A percentile compares a stretch with the other conserved stretches of the same genome.
phyloP scores from a whole-genome alignment of 2,329 filamentous ascomycete genomes.

The Neocatenulostroma microsporum region DNA sequence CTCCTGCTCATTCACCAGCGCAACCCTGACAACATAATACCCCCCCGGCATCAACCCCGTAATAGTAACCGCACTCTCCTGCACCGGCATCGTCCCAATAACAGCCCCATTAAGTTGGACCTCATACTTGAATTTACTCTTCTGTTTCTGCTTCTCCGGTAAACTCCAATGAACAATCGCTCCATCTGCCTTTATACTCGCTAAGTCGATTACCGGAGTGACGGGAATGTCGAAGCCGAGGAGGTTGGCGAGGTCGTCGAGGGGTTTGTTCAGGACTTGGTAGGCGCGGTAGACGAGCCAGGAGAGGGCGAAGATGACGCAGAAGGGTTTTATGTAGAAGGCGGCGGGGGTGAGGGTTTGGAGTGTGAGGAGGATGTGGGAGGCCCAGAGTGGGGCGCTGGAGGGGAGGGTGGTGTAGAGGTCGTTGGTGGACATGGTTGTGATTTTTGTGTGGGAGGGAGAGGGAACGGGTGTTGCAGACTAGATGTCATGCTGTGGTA shows the following conservation, averaged over 20 bases:
- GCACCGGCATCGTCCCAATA: slow-evolving; percentile 78
- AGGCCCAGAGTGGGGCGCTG: neutral
- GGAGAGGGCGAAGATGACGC: slow-evolving; percentile 1
- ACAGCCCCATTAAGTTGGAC: slow-evolving; percentile 76
- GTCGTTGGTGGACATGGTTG: slow-evolving; percentile 2
- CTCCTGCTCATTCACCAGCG: slow-evolving; percentile 83
- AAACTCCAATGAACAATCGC: slow-evolving; percentile 83
- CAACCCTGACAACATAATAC: slow-evolving; percentile 89
- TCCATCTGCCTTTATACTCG: slow-evolving; percentile 78
- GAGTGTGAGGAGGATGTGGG: neutral
- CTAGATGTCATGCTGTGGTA: too few species aligned
- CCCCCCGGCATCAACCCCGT: slow-evolving; percentile 77
- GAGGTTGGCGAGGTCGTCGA: slow-evolving; percentile 81
- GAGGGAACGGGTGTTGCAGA: too few species aligned
- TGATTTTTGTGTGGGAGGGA: too few species aligned
- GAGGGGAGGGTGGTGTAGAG: slow-evolving; percentile 1
- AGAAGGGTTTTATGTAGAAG: slow-evolving; percentile 4
- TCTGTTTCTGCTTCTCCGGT: slow-evolving; percentile 35
- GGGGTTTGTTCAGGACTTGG: slow-evolving; percentile 82
- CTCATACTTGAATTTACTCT: slow-evolving; percentile 73
- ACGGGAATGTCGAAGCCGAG: slow-evolving; percentile 87
- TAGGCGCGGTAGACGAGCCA: slow-evolving; percentile 69
- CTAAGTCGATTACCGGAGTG: slow-evolving; percentile 79
- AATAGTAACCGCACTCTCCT: slow-evolving; percentile 83
- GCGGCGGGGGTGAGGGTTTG: slow-evolving; percentile 12